Evolutionary conservation across 176 grass and related monocot genomes (phyloP).

Genomic region (Pontederia paniculata): DNA sequence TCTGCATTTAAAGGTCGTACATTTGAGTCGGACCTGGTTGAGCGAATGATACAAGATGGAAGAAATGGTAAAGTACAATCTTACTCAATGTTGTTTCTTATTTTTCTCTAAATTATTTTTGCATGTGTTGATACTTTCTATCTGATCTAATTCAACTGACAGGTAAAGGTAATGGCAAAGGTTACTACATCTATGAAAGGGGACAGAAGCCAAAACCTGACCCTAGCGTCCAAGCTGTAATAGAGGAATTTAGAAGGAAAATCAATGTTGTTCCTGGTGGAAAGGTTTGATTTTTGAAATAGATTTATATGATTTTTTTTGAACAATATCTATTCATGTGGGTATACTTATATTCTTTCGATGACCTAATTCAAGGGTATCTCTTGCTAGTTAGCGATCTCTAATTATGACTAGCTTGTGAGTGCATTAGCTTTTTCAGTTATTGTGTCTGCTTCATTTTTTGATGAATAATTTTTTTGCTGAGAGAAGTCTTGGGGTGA

Average conservation of each 20-base stretch:
- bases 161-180: slow-evolving; percentile 92
- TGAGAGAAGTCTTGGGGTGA: neutral
- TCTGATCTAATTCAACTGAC: slow-evolving; percentile 8
- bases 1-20: slow-evolving; percentile 45
- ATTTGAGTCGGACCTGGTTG: slow-evolving; percentile 32
- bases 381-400: no score
- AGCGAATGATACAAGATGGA: slow-evolving; percentile 57
- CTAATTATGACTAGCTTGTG: no score
- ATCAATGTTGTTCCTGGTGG: slow-evolving; percentile 50
- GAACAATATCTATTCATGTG: neutral
- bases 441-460: no score
- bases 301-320: neutral
- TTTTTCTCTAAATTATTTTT: neutral
- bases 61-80: slow-evolving; percentile 47
- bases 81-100: slow-evolving; percentile 10
- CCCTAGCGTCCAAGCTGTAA: slow-evolving; percentile 57
- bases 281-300: slow-evolving; percentile 34
- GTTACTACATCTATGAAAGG: slow-evolving; percentile 93
- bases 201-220: slow-evolving; percentile 85
- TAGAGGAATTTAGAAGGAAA: slow-evolving; percentile 57
- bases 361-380: no score
- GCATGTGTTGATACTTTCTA: neutral
- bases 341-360: no score
- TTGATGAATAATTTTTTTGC: no score
- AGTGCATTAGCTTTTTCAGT: no score